These are phyloP conservation scores for Bimuria novae-zelandiae DNA, from an alignment of 2,329 filamentous ascomycete species.

Conservation along the genomic window DNA sequence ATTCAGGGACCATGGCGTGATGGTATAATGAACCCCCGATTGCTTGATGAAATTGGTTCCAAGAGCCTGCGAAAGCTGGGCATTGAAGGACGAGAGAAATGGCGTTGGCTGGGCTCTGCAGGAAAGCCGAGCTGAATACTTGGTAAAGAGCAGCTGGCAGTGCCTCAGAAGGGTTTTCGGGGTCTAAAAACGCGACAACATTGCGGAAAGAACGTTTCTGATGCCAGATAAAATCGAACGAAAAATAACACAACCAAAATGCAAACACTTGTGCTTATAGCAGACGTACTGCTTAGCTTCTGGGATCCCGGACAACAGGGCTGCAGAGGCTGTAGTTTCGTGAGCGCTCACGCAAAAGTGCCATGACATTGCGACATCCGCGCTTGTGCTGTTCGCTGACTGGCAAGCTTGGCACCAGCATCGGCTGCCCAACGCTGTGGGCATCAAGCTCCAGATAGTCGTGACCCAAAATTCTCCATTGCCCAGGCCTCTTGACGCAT, in stretches of 20 bases:
- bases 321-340: not conserved
- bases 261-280: not conserved
- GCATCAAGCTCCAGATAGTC: not conserved
- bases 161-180: not conserved
- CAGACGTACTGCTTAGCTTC: not conserved
- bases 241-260: not conserved
- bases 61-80: slow-evolving; percentile 39
- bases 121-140: slow-evolving; percentile 12
- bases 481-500: no score
- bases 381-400: slow-evolving; percentile 3
- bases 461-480: no score
- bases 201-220: not conserved
- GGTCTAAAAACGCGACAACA: slow-evolving; percentile 6
- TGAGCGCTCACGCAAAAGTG: slow-evolving; percentile 24
- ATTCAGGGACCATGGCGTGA: slow-evolving; percentile 16
- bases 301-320: not conserved
- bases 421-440: slow-evolving; percentile 8
- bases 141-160: slow-evolving; percentile 13
- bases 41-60: slow-evolving; percentile 22
- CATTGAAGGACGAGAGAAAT: slow-evolving; percentile 17
- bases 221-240: not conserved
- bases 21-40: slow-evolving; percentile 27
- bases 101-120: slow-evolving; percentile 21
- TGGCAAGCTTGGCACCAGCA: slow-evolving; percentile 17
- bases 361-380: slow-evolving; percentile 26